Conservation (phyloP, 139 green algal genomes). For the Picocystis salinarum region DNA sequence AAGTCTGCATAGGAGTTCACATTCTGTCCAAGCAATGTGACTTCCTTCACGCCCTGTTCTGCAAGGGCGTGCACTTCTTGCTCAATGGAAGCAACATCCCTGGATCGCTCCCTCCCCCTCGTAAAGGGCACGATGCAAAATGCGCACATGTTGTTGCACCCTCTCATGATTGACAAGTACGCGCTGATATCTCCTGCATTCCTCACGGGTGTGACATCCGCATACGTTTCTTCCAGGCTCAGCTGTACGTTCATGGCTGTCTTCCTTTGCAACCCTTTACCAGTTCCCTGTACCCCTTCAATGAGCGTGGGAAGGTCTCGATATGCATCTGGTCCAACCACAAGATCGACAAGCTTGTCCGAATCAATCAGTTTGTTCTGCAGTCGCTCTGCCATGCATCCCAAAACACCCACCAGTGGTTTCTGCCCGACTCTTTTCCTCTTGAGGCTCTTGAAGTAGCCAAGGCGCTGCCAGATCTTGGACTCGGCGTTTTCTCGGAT, state of each 20-base stretch:
- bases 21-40: constrained; percentile 76
- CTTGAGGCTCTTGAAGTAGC: constrained; percentile 32
- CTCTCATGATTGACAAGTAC: constrained; percentile 68
- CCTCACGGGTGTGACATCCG: constrained; percentile 56
- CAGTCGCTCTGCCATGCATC: constrained; percentile 84
- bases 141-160: constrained; percentile 81
- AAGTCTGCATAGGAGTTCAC: constrained; percentile 74
- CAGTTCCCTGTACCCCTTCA: constrained; percentile 20
- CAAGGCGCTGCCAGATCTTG: constrained; percentile 43
- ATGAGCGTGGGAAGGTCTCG: constrained; percentile 65
- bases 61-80: constrained; percentile 35
- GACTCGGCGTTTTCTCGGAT: constrained; percentile 68
- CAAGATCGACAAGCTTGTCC: constrained; percentile 52
- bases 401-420: constrained; percentile 59
- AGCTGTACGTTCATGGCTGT: constrained; percentile 65
- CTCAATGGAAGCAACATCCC: constrained; percentile 40
- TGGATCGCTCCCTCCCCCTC: constrained; percentile 53
- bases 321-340: constrained; percentile 74
- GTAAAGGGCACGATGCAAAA: constrained; percentile 83
- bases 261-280: neutral
- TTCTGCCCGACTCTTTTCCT: neutral
- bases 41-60: constrained; percentile 45
- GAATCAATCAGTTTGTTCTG: constrained; percentile 33
- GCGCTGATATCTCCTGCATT: constrained; percentile 14
- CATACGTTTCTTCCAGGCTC: constrained; percentile 66